Evolutionary conservation across 352 stramenopile genomes (phyloP).

Genomic region (Globisporangium viniferum): DNA sequence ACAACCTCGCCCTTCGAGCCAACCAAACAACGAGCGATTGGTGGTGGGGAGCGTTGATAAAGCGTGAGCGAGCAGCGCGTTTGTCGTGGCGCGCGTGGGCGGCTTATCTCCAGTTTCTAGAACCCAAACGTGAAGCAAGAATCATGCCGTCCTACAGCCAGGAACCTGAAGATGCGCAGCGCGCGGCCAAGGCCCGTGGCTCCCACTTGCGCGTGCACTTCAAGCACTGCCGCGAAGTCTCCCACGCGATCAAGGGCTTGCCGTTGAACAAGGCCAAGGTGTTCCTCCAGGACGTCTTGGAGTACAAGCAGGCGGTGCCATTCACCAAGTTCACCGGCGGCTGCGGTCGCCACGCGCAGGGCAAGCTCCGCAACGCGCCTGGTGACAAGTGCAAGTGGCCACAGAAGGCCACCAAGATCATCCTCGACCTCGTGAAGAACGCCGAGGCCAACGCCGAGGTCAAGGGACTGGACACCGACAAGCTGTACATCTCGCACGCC

Average conservation of each 20-base stretch:
- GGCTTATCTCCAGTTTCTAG: slow-evolving; percentile 34
- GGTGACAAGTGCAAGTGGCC: slow-evolving; percentile 98
- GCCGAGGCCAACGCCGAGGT: slow-evolving; percentile 98
- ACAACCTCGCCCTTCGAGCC: background rate
- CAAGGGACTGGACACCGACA: slow-evolving; percentile 96
- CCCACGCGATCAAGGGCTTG: slow-evolving; percentile 98
- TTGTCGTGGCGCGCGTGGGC: background rate
- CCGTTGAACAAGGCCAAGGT: slow-evolving; percentile 93
- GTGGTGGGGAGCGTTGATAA: slow-evolving; percentile 37
- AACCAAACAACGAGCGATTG: slow-evolving; percentile 34
- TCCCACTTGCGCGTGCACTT: slow-evolving; percentile 98
- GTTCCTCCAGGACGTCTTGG: slow-evolving; percentile 96
- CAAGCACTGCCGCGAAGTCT: slow-evolving; percentile 99
- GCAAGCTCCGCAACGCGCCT: slow-evolving; percentile 93
- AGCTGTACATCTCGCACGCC: slow-evolving; percentile 96
- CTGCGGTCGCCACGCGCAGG: slow-evolving; percentile 97
- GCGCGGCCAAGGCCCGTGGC: slow-evolving; percentile 93
- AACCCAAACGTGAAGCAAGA: slow-evolving; percentile 81
- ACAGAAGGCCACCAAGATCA: slow-evolving; percentile 98
- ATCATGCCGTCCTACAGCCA: slow-evolving; percentile 88
- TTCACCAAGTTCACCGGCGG: slow-evolving; percentile 99
- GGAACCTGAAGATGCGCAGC: slow-evolving; percentile 88
- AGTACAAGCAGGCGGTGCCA: slow-evolving; percentile 97
- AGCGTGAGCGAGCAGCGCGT: background rate
- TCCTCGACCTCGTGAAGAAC: slow-evolving; percentile 98